A percentile compares a stretch with the other conserved stretches of the same genome.
These are phyloP conservation scores for Oryza punctata DNA, from an alignment of 176 grass and related monocot species.

Conservation along the genomic window DNA sequence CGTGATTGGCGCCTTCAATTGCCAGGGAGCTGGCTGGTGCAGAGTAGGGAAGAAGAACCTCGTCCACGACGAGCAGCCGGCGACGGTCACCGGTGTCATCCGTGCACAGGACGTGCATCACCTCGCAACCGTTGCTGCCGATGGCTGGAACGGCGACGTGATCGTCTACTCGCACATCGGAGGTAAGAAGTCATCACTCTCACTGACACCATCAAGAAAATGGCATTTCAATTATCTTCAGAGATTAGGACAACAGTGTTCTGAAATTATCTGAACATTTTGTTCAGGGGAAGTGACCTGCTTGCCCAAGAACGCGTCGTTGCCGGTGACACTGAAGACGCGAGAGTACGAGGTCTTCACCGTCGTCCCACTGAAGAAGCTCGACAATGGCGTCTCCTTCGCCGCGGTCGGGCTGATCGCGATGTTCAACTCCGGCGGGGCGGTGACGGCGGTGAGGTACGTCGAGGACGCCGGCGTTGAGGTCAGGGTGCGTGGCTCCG, in stretches of 20 bases:
- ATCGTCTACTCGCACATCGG: constrained; percentile 62
- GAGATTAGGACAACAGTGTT: neutral
- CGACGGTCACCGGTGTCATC: constrained; percentile 59
- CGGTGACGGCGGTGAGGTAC: constrained; percentile 46
- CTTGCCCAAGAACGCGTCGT: constrained; percentile 51
- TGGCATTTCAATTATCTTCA: neutral
- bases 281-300: constrained; percentile 53
- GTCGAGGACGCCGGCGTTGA: neutral
- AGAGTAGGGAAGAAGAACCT: constrained; percentile 61
- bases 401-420: constrained; percentile 59
- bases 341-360: constrained; percentile 77
- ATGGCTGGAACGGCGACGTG: constrained; percentile 61
- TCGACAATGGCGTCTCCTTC: constrained; percentile 55
- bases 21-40: constrained; percentile 87
- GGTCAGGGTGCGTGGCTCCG: constrained; percentile 47
- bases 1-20: constrained; percentile 87
- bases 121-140: constrained; percentile 46
- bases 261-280: neutral
- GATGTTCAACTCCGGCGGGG: constrained; percentile 85
- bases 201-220: neutral
- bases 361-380: constrained; percentile 50
- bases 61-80: constrained; percentile 75
- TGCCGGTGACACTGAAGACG: constrained; percentile 66
- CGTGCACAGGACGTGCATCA: constrained; percentile 51
- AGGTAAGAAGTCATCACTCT: constrained; percentile 13